Base-by-base conservation (phyloP, 2,329 filamentous ascomycete species). In the Aspergillus floridensis region DNA sequence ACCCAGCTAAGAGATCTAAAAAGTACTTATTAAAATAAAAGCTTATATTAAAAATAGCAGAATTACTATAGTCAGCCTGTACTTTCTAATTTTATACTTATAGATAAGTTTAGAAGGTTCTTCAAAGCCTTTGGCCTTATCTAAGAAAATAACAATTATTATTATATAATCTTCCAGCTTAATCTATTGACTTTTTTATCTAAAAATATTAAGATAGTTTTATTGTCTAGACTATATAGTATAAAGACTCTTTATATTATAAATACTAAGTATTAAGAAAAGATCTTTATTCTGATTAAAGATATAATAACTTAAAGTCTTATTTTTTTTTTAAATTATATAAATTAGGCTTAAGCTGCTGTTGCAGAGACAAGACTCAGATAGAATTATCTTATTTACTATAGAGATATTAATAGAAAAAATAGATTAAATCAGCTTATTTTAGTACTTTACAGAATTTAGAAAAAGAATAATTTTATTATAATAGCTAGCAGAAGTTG, bases 221-320 rank as follows among this genome's bases (percentile, higher is more conserved):
- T 57, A 16, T 53, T 72, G 6, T 67, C 70, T 21, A 46, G n/a
- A 5, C 46, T 59, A 12, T 70, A 67, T 49, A 68, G 59, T 5
- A 24, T 24, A 5, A 24, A 24, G 24, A 5, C 24, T 5, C 24
- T 24, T 24, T 5, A 24, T 24, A 5, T 24, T 5, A 24, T 5
- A 5, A 24, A 24, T 5, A 5, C 24, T 24, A 24, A 24, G 24
- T 5, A 5, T 24, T 5, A 24, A 5, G 24, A 24, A 24, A 24
- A 24, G 24, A 24, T 24, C 24, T 24, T 24, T 24, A 5, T 24
- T 24, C 24, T 5, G 24, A 24, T 24, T 4, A 5, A 24, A 24
- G 24, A 5, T 5, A 5, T 5, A 5, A 4, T 24, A 5, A 24
- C 24, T 24, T 5, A 24, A 24, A 24, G 24, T 24, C 24, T 24